These are phyloP conservation scores for Gardenia jasminoides DNA, from an alignment of 257 asterid species.

Conservation along the genomic window DNA sequence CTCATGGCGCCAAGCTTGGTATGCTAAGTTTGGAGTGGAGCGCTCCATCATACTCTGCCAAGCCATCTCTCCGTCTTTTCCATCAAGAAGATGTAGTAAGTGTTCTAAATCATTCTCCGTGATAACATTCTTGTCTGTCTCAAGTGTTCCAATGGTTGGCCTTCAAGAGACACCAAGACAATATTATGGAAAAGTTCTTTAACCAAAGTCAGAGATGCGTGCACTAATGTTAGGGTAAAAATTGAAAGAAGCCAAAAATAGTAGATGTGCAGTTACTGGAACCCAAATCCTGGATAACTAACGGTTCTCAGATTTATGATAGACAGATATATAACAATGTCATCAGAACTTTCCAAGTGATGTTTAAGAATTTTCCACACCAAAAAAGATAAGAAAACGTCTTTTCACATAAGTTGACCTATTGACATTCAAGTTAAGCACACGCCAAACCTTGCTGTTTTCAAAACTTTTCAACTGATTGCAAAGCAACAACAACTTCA, in stretches of 20 bases:
- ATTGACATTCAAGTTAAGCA: not conserved
- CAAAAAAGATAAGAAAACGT: not conserved
- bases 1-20: constrained; percentile 98
- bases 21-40: constrained; percentile 70
- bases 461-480: no score
- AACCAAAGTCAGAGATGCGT: not conserved
- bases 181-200: not conserved
- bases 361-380: not conserved
- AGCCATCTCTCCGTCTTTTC: constrained; percentile 67
- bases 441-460: no score
- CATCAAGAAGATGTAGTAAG: constrained; percentile 59
- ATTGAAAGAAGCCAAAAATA: not conserved
- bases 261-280: constrained; percentile 6
- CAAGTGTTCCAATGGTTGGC: constrained; percentile 39
- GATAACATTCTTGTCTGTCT: constrained; percentile 45
- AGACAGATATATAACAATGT: not conserved
- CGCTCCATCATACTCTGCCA: constrained; percentile 97
- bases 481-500: no score
- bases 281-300: not conserved
- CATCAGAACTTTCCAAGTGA: not conserved
- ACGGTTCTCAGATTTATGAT: not conserved
- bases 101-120: constrained; percentile 71
- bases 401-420: not conserved
- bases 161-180: constrained; percentile 32
- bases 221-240: not conserved